Conservation (phyloP, 2,329 filamentous ascomycete genomes). For the Stylonectria norvegica region DNA sequence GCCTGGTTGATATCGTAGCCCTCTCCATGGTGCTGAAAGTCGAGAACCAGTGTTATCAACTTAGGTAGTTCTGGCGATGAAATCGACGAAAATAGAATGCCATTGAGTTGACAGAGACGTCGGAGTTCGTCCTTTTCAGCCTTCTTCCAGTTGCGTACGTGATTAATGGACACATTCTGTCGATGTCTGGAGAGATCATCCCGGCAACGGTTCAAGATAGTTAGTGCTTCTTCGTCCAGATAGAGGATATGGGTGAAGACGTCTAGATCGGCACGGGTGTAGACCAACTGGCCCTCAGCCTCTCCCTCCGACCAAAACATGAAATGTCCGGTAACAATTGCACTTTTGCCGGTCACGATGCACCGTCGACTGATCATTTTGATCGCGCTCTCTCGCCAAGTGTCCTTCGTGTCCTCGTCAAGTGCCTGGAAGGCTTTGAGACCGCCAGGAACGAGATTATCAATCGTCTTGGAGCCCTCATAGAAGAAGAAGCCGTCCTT, state of each 20-base stretch:
- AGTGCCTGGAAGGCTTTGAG: slow-evolving; percentile 45
- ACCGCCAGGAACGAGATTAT: slow-evolving; percentile 40
- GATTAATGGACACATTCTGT: slow-evolving; percentile 26
- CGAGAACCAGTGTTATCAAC: slow-evolving; percentile 7
- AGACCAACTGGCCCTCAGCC: slow-evolving; percentile 30
- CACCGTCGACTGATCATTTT: slow-evolving; percentile 40
- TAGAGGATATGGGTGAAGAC: slow-evolving; percentile 59
- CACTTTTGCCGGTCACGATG: slow-evolving; percentile 34
- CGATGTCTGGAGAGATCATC: slow-evolving; percentile 39
- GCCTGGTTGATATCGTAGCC: slow-evolving; percentile 37
- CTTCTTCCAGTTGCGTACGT: slow-evolving; percentile 47
- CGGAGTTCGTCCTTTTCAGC: slow-evolving; percentile 43
- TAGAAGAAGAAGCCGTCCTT: slow-evolving; percentile 41
- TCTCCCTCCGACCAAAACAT: slow-evolving; percentile 49
- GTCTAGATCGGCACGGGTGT: slow-evolving; percentile 43
- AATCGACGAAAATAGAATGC: slow-evolving; percentile 45
- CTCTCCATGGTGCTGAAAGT: slow-evolving; percentile 5
- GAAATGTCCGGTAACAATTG: slow-evolving; percentile 53
- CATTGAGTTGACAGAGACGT: slow-evolving; percentile 40
- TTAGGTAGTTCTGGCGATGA: slow-evolving; percentile 20
- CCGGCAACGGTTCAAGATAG: slow-evolving; percentile 36
- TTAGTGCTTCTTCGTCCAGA: slow-evolving; percentile 38
- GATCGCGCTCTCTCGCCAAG: slow-evolving; percentile 46
- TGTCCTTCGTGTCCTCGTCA: slow-evolving; percentile 32
- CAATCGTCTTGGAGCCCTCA: slow-evolving; percentile 57